Percentiles rank a stretch among this genome's conserved stretches.
Evolutionary conservation across 179 eudicot species (phyloP).

Genomic region (Gypsophila paniculata): DNA sequence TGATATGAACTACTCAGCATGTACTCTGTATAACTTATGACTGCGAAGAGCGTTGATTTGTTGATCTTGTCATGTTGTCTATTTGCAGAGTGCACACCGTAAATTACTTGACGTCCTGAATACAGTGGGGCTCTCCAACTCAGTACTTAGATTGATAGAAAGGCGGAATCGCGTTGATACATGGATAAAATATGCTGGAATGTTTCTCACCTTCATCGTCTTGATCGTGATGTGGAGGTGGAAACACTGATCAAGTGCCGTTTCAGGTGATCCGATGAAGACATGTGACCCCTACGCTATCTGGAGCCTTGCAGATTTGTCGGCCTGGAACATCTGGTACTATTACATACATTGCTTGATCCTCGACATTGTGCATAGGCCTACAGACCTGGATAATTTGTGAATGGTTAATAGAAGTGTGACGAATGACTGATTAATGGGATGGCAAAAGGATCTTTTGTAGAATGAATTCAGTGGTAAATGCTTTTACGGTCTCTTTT

Average conservation of each 20-base stretch:
- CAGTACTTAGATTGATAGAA: conserved; percentile 69
- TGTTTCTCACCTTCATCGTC: conserved; percentile 59
- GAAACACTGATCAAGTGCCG: conserved; percentile 34
- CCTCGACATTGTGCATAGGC: background rate
- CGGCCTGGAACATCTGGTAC: background rate
- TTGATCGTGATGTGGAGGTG: conserved; percentile 71
- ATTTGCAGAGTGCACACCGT: conserved; percentile 79
- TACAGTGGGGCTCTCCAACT: conserved; percentile 76
- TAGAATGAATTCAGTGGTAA: conserved; percentile 9
- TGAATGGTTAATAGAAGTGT: background rate
- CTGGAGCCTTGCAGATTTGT: background rate
- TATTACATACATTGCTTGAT: background rate
- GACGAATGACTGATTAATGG: background rate
- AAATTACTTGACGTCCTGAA: conserved; percentile 75
- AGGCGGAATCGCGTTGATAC: conserved; percentile 73
- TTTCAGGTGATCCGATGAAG: background rate
- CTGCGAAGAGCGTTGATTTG: background rate
- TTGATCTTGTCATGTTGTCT: conserved; percentile 10
- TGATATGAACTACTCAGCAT: background rate
- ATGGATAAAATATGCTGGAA: conserved; percentile 80
- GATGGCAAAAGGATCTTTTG: background rate
- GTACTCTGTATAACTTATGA: background rate
- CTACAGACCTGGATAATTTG: background rate
- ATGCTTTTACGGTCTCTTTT: background rate
- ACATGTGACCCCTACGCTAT: background rate